phyloP scores from a whole-genome alignment of 257 asterid genomes.

The Solanum okadae region DNA sequence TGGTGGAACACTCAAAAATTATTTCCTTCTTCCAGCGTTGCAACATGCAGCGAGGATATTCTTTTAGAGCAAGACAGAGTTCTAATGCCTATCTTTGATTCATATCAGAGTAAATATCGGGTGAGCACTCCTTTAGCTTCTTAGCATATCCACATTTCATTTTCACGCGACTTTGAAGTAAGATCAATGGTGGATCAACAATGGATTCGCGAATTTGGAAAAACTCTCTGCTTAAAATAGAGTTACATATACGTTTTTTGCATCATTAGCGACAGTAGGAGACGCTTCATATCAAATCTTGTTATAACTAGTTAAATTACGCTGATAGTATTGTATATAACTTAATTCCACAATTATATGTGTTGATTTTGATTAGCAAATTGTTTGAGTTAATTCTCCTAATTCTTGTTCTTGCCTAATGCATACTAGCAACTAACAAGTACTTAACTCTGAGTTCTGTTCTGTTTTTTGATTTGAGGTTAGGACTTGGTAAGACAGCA shows the following conservation, averaged over 20 bases:
- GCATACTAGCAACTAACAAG: background rate
- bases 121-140: constrained; percentile 7
- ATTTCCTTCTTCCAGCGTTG: constrained; percentile 38
- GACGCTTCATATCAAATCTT: background rate
- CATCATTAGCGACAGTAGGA: background rate
- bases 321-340: background rate
- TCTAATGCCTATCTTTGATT: constrained; percentile 21
- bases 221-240: background rate
- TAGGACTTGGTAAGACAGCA: constrained; percentile 56
- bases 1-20: constrained; percentile 93
- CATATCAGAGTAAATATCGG: background rate
- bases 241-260: background rate
- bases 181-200: background rate
- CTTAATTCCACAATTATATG: background rate
- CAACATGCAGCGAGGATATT: constrained; percentile 17
- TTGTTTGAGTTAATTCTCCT: background rate
- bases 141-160: background rate
- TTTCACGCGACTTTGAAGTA: background rate
- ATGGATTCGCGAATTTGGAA: background rate
- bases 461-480: background rate
- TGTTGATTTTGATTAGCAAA: background rate
- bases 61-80: constrained; percentile 46
- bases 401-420: background rate
- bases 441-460: background rate
- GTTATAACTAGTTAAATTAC: background rate